Evolutionary conservation across 2,329 filamentous ascomycete genomes (phyloP), one percentile per base, ranked within the genome.

Genomic region (Neopestalotiopsis clavispora): DNA sequence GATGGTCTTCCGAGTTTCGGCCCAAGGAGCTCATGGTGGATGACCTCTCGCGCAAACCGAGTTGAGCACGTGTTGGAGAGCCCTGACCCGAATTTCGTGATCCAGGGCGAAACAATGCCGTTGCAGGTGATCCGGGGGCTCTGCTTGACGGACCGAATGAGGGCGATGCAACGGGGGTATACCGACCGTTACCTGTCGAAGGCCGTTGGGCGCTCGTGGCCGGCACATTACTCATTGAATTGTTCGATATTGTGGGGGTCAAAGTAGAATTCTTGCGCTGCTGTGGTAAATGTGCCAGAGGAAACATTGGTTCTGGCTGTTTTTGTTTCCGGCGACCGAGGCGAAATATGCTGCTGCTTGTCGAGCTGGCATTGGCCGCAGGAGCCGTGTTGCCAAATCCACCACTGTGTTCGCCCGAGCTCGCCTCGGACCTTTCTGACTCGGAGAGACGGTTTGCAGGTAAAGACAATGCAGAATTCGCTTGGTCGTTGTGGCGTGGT

Each of bases 351-450:
- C 91, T 91, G 28, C 87, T 92, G 45, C 32, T 30, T 13, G 88
- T 90, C 5, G 89, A 87, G 14, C 87, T 82, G 10, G 87, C 89
- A 71, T 92, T 89, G 12, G 90, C 91, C 6, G 89, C 90, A 59
- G 85, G 90, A 66, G 85, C 88, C 61, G 83, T 87, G 71, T 83
- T 87, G 63, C 85, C 86, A 79, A 88, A 88, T 64, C 89, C 82
- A 56, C 84, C 84, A 73, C 30, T 60, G 56, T 87, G 87, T 75
- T 95, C 91, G 57, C 86, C 89, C 17, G 91, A 93, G 80, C 93
- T 97, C 59, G 89, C 92, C 79, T 98, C 95, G 34, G 95, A 98
- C 73, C 93, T 89, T 2, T 94, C 97, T 1, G 95, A 98, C 76
- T 98, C 95, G 4, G 93, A 96, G 34, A 92, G 82, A 56, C 93